A percentile compares a stretch with the other conserved stretches of the same genome.
phyloP scores from a whole-genome alignment of 2,329 filamentous ascomycete genomes.

The Fusarium buxicola region DNA sequence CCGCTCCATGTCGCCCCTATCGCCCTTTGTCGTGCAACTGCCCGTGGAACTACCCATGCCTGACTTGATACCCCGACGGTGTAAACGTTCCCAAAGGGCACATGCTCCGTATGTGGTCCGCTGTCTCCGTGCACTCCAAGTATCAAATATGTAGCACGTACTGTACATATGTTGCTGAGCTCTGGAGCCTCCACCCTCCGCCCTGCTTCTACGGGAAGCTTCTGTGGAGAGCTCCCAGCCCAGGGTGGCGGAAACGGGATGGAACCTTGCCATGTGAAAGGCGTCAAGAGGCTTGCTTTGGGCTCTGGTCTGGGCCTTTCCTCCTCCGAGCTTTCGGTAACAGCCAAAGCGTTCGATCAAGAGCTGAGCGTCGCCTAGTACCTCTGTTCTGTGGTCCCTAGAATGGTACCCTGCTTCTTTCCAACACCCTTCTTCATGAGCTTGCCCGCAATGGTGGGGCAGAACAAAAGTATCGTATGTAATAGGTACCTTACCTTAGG shows the following conservation, averaged over 20 bases:
- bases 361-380: not conserved
- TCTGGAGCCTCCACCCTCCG: constrained; percentile 4
- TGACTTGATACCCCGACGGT: constrained; percentile 33
- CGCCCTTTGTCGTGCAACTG: constrained; percentile 4
- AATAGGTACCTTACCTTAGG: no score
- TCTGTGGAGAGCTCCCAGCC: constrained; percentile 16
- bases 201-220: constrained; percentile 22
- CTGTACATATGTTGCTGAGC: not conserved
- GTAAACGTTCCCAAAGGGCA: constrained; percentile 14
- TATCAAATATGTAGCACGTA: not conserved
- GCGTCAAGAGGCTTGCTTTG: constrained; percentile 1
- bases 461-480: not conserved
- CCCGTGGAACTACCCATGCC: constrained; percentile 19
- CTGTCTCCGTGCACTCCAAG: constrained; percentile 10
- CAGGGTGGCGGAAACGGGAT: constrained; percentile 11
- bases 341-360: not conserved
- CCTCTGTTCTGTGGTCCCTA: not conserved
- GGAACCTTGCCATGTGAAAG: constrained; percentile 8
- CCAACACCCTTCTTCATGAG: not conserved
- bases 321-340: not conserved
- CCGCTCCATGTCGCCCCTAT: constrained; percentile 8
- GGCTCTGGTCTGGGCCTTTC: not conserved
- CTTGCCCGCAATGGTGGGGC: constrained; percentile 6
- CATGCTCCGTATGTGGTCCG: constrained; percentile 8
- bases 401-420: not conserved